Conservation (phyloP, 805 yeast species). For the Ogataea pilisensis region DNA sequence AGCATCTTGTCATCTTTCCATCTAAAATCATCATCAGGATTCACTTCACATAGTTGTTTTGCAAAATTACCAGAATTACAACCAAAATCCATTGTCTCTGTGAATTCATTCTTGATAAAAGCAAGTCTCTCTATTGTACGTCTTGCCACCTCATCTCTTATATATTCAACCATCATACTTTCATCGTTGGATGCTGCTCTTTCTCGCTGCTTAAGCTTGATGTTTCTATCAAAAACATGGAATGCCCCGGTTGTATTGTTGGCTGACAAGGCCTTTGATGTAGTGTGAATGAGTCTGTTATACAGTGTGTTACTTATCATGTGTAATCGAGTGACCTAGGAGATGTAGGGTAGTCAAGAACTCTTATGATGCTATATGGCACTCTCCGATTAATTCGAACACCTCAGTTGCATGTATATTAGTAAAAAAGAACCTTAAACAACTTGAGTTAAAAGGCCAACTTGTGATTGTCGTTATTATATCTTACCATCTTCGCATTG, state of each 20-base stretch:
- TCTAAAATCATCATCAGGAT: constrained; percentile 36
- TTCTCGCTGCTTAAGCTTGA: constrained; percentile 59
- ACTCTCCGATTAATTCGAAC: no score
- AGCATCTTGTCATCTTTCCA: constrained; percentile 47
- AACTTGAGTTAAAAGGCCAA: no score
- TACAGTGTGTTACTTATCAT: not conserved
- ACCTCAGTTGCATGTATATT: no score
- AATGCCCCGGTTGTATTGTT: not conserved
- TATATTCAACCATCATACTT: constrained; percentile 59
- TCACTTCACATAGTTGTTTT: constrained; percentile 32
- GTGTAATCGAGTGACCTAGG: no score
- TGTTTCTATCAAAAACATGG: constrained; percentile 56
- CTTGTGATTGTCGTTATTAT: no score
- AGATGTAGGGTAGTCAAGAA: no score
- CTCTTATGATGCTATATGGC: no score
- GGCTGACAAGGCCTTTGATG: constrained; percentile 1
- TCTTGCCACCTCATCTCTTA: constrained; percentile 68
- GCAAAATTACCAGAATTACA: constrained; percentile 60
- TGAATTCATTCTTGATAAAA: constrained; percentile 62
- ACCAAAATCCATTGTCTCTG: constrained; percentile 66
- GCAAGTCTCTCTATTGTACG: constrained; percentile 73
- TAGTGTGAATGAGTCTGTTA: constrained; percentile 6
- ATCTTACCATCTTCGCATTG: not conserved
- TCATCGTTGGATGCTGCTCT: constrained; percentile 44
- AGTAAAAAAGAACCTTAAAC: no score